Evolutionary conservation across 2,329 filamentous ascomycete genomes (phyloP).

Genomic region (Penicillium hesseltinei): DNA sequence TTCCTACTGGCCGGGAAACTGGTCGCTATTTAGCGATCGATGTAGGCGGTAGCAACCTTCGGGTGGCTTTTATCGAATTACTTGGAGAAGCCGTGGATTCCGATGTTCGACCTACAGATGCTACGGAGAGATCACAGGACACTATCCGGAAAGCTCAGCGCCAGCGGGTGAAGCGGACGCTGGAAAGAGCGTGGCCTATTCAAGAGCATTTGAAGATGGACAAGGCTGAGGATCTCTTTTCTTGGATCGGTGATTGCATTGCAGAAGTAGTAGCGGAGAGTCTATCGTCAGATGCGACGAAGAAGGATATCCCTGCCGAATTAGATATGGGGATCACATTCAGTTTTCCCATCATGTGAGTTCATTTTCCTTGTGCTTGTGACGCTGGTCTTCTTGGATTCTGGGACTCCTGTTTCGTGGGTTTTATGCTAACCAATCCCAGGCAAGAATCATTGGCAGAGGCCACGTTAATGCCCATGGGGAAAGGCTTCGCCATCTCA

Average conservation of each 20-base stretch:
- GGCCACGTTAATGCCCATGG: constrained; percentile 58
- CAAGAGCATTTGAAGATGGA: constrained; percentile 59
- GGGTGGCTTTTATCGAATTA: constrained; percentile 57
- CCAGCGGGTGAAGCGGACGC: constrained; percentile 47
- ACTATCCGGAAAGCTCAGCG: constrained; percentile 47
- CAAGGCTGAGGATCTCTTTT: constrained; percentile 71
- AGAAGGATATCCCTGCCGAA: constrained; percentile 43
- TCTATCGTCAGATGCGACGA: constrained; percentile 41
- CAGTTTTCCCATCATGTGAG: constrained; percentile 52
- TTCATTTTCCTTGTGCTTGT: constrained; percentile 9
- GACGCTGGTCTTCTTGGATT: not conserved
- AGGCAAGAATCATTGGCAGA: constrained; percentile 55
- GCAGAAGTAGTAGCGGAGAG: constrained; percentile 65
- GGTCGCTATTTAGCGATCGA: constrained; percentile 58
- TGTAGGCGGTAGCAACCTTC: constrained; percentile 56
- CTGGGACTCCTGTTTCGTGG: not conserved
- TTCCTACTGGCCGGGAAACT: constrained; percentile 53
- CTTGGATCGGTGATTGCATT: constrained; percentile 79
- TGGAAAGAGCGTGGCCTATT: constrained; percentile 55
- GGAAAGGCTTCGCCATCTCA: constrained; percentile 58
- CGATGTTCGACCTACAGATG: constrained; percentile 31
- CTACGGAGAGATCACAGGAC: constrained; percentile 41
- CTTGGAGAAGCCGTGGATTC: constrained; percentile 44
- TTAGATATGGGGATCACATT: constrained; percentile 51
- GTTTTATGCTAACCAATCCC: constrained; percentile 14